phyloP scores from a whole-genome alignment of 805 yeast genomes.

The Starmera dryadoides region DNA sequence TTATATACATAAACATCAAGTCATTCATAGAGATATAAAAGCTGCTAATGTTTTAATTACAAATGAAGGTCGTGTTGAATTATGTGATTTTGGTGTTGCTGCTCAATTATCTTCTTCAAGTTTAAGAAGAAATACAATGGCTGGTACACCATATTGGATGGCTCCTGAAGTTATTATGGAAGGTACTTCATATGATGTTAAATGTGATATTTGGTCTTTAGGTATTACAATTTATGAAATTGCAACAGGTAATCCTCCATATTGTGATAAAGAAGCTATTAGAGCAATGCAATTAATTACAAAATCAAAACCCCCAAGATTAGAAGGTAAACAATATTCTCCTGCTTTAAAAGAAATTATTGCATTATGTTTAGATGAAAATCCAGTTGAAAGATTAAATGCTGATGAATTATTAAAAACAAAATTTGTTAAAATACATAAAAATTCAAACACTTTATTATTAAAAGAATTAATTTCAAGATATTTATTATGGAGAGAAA shows the following conservation, averaged over 20 bases:
- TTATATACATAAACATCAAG: slow-evolving; percentile 81
- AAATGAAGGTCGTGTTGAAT: slow-evolving; percentile 81
- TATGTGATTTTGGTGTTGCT: slow-evolving; percentile 98
- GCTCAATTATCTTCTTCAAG: slow-evolving; percentile 77
- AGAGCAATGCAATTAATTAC: slow-evolving; percentile 93
- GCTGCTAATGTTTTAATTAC: slow-evolving; percentile 92
- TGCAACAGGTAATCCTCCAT: slow-evolving; percentile 97
- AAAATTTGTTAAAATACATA: slow-evolving; percentile 60
- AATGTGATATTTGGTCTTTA: slow-evolving; percentile 95
- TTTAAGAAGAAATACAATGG: slow-evolving; percentile 86
- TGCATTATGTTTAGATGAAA: slow-evolving; percentile 89
- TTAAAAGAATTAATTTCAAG: slow-evolving; percentile 71
- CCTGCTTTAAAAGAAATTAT: slow-evolving; percentile 74
- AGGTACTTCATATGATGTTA: slow-evolving; percentile 79
- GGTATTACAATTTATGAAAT: slow-evolving; percentile 93
- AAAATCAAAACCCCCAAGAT: slow-evolving; percentile 87
- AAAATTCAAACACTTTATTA: slow-evolving; percentile 47
- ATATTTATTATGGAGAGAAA: slow-evolving; percentile 72
- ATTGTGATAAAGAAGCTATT: slow-evolving; percentile 89
- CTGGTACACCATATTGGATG: slow-evolving; percentile 98
- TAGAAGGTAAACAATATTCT: slow-evolving; percentile 85
- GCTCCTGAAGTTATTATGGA: slow-evolving; percentile 97
- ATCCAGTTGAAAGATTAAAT: slow-evolving; percentile 77
- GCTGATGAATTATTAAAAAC: slow-evolving; percentile 81
- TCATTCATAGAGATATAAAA: slow-evolving; percentile 92